Percentiles rank a stretch among this genome's conserved stretches.
phyloP scores from a whole-genome alignment of 2,329 filamentous ascomycete species.

The Aspergillus texensis region DNA sequence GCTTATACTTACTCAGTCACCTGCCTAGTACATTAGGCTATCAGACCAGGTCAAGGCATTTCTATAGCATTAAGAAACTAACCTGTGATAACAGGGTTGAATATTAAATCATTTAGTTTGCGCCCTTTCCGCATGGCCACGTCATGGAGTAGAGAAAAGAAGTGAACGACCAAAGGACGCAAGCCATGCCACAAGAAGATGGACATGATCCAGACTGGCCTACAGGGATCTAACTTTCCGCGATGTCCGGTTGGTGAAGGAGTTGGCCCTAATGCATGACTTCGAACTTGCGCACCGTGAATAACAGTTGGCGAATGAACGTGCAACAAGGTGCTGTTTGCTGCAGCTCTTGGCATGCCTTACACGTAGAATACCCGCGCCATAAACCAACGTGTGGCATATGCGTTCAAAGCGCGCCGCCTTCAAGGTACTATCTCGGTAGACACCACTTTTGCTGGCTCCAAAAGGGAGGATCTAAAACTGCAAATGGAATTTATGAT shows the following conservation, averaged over 20 bases:
- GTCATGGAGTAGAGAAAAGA: neutral
- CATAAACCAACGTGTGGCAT: neutral
- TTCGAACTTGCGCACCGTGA: neutral
- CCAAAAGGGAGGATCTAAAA: neutral
- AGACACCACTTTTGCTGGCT: too few species aligned
- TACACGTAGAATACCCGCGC: neutral
- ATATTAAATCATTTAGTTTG: neutral
- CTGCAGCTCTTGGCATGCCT: neutral
- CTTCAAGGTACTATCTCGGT: too few species aligned
- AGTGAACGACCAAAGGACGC: neutral
- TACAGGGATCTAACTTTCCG: neutral
- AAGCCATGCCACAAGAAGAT: neutral
- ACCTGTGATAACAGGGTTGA: too few species aligned
- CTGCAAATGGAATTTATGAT: neutral
- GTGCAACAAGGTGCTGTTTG: neutral
- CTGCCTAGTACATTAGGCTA: too few species aligned
- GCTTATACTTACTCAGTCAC: too few species aligned
- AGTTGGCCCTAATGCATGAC: neutral
- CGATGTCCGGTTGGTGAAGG: neutral
- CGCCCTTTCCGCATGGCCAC: neutral
- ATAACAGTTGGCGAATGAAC: neutral
- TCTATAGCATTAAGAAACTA: too few species aligned
- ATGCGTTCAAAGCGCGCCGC: neutral
- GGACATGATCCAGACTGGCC: neutral
- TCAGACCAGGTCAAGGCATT: too few species aligned